Base-by-base conservation (phyloP, 495 filamentous ascomycete genomes). In the Penicillium dipodomyicola region DNA sequence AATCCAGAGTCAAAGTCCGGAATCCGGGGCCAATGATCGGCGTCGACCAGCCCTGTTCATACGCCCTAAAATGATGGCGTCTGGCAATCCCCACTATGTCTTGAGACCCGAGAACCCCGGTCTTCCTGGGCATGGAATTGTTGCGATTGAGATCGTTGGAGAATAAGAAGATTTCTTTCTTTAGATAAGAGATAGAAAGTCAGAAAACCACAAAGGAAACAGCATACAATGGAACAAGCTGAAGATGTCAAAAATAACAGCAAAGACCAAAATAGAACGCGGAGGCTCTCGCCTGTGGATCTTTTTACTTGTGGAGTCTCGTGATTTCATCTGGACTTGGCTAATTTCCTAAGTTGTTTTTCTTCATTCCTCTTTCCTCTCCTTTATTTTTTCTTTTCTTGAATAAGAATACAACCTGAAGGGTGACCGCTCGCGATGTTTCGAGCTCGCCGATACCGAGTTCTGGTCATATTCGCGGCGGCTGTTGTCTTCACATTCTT, bases 401-500 rank as follows among this genome's bases (percentile, higher is more conserved):
- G 27, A 42, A 30, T 0, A 5, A 11, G 5, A 25, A 25, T 19
- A 39, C 10, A 42, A 7, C 20, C 20, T 50, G 12, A 44, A 43
- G 54, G 43, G 54, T 43, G 56, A 58, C 51, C 44, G 56, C 46
- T 61, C 68, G 73, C 61, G 47, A 92, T 94, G 91, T 74, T 89
- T 55, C 87, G 89, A 39, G 70, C 88, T 60, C 86, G 91, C 49
- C 81, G 90, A 72, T 93, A 91, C 64, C 85, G 91, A 52, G 77
- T 87, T 46, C 87, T 90, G 58, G 66, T 92, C 46, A 72, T 89
- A 61, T 87, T 89, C 65, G 84, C 89, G 45, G 79, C 84, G 49
- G 68, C 89, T 46, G 71, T 86, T 48, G 70, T 87, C 29, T 71
- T 91, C 42, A 72, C 84, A 15, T 70, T 93, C 20, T 81, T 90